Base-by-base conservation (phyloP, 768 basidiomycete species). In the Macrolepiota albuminosa region DNA sequence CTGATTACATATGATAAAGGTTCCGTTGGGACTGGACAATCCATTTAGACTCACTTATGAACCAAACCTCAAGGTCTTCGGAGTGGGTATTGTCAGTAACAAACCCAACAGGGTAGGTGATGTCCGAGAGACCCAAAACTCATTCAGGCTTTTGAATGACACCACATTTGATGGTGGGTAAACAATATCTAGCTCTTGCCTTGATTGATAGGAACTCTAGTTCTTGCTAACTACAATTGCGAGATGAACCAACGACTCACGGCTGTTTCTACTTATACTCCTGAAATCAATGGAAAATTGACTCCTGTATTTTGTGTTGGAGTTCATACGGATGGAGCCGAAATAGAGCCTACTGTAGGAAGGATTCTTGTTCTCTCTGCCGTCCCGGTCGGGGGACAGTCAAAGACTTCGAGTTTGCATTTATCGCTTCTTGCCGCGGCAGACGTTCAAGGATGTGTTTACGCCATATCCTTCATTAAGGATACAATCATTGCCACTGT, bases 11-110 rank as follows among this genome's bases (percentile, higher is more conserved):
- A 47, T 60, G 39, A 24, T 29, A 55, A 65, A 93, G 92, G 75
- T 92, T 33, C 78, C 84, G 29, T 73, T 95, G 10, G 93, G 91
- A 3, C 74, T 82, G 31, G 84, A 91, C 58, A 84, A 83, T 66
- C 94, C 94, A 2, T 80, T 81, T 6, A 76, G 82, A 39, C 84
- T 97, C 42, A 79, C 80, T 2, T 77, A 95, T 68, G 79, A 85
- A 55, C 76, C 81, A 0, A 67, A 67, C 4, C 71, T 80, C 56
- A 82, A 80, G 57, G 75, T 77, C 0, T 90, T 92, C 61, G 91
- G 84, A 1, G 83, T 95, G 7, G 83, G 82, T 0, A 89, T 84
- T 64, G 73, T 76, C 11, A 77, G 79, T n/a, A 73, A 76, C 0
- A 75, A 78, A 37, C 86, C 91, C 1, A 70, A 73, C 31, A 78